Evolutionary conservation across 2,329 filamentous ascomycete genomes (phyloP).

Genomic region (Pseudocercospora pini-densiflorae): DNA sequence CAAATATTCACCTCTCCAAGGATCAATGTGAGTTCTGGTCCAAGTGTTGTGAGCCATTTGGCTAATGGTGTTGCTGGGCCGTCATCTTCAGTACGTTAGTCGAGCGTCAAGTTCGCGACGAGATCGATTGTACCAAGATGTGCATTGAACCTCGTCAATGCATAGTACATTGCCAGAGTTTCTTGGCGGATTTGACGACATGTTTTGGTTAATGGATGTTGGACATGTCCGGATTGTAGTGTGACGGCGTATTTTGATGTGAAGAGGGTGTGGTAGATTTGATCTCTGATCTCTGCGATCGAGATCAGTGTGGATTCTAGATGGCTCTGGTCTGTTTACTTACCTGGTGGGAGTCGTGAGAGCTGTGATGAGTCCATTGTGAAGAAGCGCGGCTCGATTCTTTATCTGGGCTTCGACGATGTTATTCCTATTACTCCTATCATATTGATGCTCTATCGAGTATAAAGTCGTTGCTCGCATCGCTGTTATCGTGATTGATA

Average conservation of each 20-base stretch:
- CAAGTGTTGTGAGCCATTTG: slow-evolving; percentile 27
- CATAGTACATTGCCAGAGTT: slow-evolving; percentile 30
- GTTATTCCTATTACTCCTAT: too few species aligned
- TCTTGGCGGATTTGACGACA: slow-evolving; percentile 31
- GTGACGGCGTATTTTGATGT: slow-evolving; percentile 28
- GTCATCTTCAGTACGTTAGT: slow-evolving; percentile 21
- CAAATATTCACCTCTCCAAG: slow-evolving; percentile 32
- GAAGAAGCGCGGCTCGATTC: neutral
- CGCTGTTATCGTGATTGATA: neutral
- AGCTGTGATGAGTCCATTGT: slow-evolving; percentile 13
- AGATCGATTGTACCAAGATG: slow-evolving; percentile 20
- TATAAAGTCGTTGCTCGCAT: too few species aligned
- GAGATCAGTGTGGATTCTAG: neutral
- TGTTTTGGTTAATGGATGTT: slow-evolving; percentile 30
- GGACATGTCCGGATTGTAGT: slow-evolving; percentile 18
- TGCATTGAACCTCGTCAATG: slow-evolving; percentile 32
- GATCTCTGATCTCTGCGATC: slow-evolving; percentile 27
- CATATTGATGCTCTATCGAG: too few species aligned
- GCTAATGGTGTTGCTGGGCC: slow-evolving; percentile 31
- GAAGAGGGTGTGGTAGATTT: slow-evolving; percentile 31
- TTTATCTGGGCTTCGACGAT: neutral
- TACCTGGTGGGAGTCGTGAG: slow-evolving; percentile 3
- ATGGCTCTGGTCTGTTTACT: neutral
- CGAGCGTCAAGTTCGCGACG: neutral
- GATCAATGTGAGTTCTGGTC: slow-evolving; percentile 19